Base-by-base conservation (phyloP, 1,284 basidiomycete genomes). In the Phellopilus nigrolimitatus region DNA sequence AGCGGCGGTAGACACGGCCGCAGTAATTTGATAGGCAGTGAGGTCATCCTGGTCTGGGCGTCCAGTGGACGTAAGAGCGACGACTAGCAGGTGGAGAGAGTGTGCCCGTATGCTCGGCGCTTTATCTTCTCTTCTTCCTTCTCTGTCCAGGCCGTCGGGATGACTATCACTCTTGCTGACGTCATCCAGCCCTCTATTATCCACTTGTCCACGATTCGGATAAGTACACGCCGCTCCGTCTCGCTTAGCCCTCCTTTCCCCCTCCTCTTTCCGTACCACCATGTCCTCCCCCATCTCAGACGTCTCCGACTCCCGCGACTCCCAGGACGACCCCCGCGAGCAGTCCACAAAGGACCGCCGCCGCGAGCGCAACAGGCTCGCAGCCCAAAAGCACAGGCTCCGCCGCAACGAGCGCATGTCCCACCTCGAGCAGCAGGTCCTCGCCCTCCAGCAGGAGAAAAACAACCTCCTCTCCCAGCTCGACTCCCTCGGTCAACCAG, bases 401-500 rank as follows among this genome's bases (percentile, higher is more conserved):
- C 43, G 54, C 15, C 31, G 54, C 17, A 55, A 51, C 22, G 49
- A 55, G 49, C 54, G 54, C 39, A 55, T 55, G 54, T 36, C 36
- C 28, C 54, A 55, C 49, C 54, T 55, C 38, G 54, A 55, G 22
- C 44, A 51, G 34, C 54, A 55, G 44, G 54, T 55, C 28, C 54
- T 55, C 38, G 54, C 51, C 15, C 54, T 55, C 27, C 54, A 55
- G 54, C 49, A 55, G 44, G 54, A 55, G 25, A 55, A 55, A 24
- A 30, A 30, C 13, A 22, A 42, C n/a, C 54, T 55, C 39, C 40
- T 55, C 38, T 28, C 43, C 6, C 54, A 44, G 13, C 40, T 55
- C 43, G 49, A 55, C 45, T 25, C 31, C 34, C 19, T 37, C 9
- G 46, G 42, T 21, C 21, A 24, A 15, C 19, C 30, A 9, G 15